These are phyloP conservation scores for Cardiospermum halicacabum DNA, from an alignment of 345 rosid species.

Conservation along the genomic window DNA sequence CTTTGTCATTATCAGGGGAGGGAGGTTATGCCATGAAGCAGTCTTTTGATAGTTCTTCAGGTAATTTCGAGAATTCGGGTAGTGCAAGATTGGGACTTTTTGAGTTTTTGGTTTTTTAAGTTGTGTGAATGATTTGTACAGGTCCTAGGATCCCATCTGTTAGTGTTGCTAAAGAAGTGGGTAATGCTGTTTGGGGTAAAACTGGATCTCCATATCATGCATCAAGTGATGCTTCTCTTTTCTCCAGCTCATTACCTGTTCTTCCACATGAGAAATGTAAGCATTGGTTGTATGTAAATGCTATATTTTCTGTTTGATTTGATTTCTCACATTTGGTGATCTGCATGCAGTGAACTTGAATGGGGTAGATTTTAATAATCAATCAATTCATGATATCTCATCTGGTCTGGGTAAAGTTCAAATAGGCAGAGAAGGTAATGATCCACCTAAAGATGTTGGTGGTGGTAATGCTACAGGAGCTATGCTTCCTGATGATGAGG, in stretches of 20 bases:
- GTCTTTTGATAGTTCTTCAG: slow-evolving; percentile 24
- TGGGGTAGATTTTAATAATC: slow-evolving; percentile 24
- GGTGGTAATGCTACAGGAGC: slow-evolving; percentile 37
- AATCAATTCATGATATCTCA: slow-evolving; percentile 33
- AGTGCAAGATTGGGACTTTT: background rate
- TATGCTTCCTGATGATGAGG: slow-evolving; percentile 68
- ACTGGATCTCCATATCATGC: slow-evolving; percentile 36
- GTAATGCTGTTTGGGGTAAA: slow-evolving; percentile 32
- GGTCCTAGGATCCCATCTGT: slow-evolving; percentile 27
- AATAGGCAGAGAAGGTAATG: slow-evolving; percentile 24
- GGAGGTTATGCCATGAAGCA: slow-evolving; percentile 34
- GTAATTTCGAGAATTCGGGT: slow-evolving; percentile 16
- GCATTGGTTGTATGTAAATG: slow-evolving; percentile 12
- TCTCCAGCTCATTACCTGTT: slow-evolving; percentile 69
- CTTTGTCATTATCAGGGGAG: slow-evolving; percentile 17
- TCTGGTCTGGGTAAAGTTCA: slow-evolving; percentile 24
- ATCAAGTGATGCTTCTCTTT: slow-evolving; percentile 52
- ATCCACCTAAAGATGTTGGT: slow-evolving; percentile 33
- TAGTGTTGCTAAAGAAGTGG: slow-evolving; percentile 29
- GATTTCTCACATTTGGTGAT: slow-evolving; percentile 18
- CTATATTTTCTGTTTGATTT: background rate
- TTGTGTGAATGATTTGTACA: slow-evolving; percentile 16
- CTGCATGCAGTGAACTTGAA: slow-evolving; percentile 46
- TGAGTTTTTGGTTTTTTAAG: background rate
- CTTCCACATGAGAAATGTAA: slow-evolving; percentile 55